Conservation (phyloP, 495 filamentous ascomycete genomes). For the Tuber aestivum region DNA sequence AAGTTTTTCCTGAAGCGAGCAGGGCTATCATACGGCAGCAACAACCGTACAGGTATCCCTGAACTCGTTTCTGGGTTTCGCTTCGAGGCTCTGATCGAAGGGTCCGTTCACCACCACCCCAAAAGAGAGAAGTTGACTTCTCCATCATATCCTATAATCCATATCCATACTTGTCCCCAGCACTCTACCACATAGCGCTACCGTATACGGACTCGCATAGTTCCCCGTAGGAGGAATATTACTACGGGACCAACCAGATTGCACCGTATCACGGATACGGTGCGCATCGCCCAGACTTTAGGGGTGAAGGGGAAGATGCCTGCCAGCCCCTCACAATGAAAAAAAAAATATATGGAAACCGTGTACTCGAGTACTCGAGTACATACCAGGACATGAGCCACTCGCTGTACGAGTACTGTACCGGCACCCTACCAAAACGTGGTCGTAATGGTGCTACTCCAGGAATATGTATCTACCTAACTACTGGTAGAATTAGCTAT, state of each 20-base stretch:
- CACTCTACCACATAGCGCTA: background rate
- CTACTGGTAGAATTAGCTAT: conserved; percentile 5
- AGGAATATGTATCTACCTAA: conserved; percentile 7
- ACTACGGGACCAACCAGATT: background rate
- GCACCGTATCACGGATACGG: background rate
- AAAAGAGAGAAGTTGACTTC: background rate
- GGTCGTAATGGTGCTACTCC: conserved; percentile 20
- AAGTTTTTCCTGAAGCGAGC: conserved; percentile 8
- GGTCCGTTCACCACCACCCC: conserved; percentile 17
- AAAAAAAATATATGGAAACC: background rate
- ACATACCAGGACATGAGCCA: background rate
- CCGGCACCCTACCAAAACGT: conserved; percentile 26
- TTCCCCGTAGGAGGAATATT: background rate
- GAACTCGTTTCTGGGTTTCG: conserved; percentile 14
- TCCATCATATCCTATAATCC: background rate
- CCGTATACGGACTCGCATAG: conserved; percentile 4
- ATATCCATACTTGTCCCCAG: conserved; percentile 1
- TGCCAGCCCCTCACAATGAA: background rate
- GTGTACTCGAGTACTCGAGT: background rate
- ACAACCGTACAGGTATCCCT: conserved; percentile 19
- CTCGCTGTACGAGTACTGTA: background rate
- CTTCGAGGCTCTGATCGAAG: conserved; percentile 23
- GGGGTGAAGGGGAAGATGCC: background rate
- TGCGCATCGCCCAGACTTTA: background rate
- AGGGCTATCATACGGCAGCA: conserved; percentile 17